Base-by-base conservation (phyloP, 371 early-diverging fungal genomes). In the Mucor irregularis region DNA sequence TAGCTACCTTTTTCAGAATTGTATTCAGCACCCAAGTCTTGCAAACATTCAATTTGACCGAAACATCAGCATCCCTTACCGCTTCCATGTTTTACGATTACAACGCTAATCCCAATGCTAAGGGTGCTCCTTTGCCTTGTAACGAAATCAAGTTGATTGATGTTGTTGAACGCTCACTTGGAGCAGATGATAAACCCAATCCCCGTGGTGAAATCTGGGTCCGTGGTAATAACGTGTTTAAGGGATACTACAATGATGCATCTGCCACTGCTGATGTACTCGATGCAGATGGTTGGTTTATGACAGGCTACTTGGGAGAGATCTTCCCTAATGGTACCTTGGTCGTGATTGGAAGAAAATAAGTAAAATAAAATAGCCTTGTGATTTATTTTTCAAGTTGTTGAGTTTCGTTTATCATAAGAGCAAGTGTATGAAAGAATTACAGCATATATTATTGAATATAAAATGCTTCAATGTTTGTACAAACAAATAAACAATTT, bases 131-230 rank as follows among this genome's bases (percentile, higher is more conserved):
- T 3, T 69, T 90, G 39, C 74, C 86, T 8, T 90, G 90, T 58
- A 82, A 79, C 54, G 93, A 94, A 71, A 64, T 98, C 53, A 98
- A 96, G 76, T 77, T 99, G 31, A 79, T 90, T 4, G 87, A 91
- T 59, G 69, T 85, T n/a, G 82, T 85, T 11, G 93, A 91, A 33
- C 58, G 61, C n/a, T 68, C 71, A 21, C 87, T 89, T 62, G 73
- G 72, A 13, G 80, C 86, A 16, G 81, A 69, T 21, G 94, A 94
- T 57, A 63, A 71, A 35, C 90, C 90, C 16, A 80, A 84, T 55
- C 91, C 92, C 24, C 86, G 90, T 53, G 98, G 98, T 16, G 81
- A 85, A 30, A 62, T 86, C 38, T 74, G 73, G 44, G 74, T 85
- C 13, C 81, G 84, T 16, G 86, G 86, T 14, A 73, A 76, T 49